Base-by-base conservation (phyloP, 1,139 yeast genomes). In the Arxiozyma bovina region DNA sequence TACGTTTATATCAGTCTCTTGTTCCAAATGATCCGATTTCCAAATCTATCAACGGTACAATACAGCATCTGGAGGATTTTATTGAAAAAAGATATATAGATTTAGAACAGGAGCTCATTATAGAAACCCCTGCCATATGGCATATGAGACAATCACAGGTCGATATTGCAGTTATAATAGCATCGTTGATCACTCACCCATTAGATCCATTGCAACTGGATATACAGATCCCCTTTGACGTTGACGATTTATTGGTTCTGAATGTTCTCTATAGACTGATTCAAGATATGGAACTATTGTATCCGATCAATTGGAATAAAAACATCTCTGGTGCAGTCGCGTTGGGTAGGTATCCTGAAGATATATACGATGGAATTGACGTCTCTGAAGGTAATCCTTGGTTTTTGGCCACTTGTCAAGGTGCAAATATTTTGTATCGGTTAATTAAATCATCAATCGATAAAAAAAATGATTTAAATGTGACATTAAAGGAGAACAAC, bases 341-440 rank as follows among this genome's bases (percentile, higher is more conserved):
- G 0, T 71, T 91, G 51, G 99, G 99, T 1, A 75, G 99, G 64
- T 93, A 93, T 65, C 96, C 97, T 0, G 98, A 91, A 65, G 99
- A 93, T 70, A 71, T 86, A 15, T 93, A 93, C 69, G 87, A 91
- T 69, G 98, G 98, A 0, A 74, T 77, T 57, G 84, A 82, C 0
- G 74, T 78, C 0, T 76, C 85, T 18, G 85, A 82, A 61, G 98
- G 97, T 2, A 93, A 93, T 65, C 98, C 99, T 2, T 93, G 98
- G 99, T 91, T 91, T 67, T 78, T 93, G 57, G 77, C 94, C 23
- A 91, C 97, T 0, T 82, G 93, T 0, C 76, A 93, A 2, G 91
- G 93, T 1, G 79, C 95, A 1, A 71, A 72, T 55, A 54, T 71
- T 45, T 60, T 73, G 41, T 77, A 71, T 67, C 76, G 71, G 60